These are phyloP conservation scores for Beauveria caledonica DNA, from an alignment of 2,329 filamentous ascomycete species.

Conservation along the genomic window DNA sequence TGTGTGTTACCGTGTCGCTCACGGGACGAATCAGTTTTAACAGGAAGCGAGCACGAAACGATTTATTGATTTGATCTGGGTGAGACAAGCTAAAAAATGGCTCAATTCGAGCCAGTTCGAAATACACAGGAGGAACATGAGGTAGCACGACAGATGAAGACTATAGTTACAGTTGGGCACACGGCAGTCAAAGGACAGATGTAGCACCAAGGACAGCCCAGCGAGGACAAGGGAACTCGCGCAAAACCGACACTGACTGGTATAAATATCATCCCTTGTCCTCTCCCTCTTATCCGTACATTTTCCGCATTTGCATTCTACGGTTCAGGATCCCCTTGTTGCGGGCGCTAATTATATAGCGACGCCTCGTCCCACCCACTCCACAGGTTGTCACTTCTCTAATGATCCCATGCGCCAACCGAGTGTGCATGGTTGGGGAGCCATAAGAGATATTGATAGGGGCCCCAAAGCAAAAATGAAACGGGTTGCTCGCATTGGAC, in stretches of 20 bases:
- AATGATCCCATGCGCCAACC: background rate
- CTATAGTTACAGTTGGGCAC: background rate
- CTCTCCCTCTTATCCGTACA: background rate
- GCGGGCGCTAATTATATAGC: background rate
- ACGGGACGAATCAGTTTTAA: background rate
- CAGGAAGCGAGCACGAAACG: background rate
- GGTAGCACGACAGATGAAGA: background rate
- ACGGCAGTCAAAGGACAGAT: background rate
- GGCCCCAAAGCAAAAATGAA: background rate
- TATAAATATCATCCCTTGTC: background rate
- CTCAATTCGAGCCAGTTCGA: background rate
- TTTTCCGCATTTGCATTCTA: background rate
- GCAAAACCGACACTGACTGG: background rate
- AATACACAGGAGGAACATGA: background rate
- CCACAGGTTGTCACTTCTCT: constrained; percentile 4
- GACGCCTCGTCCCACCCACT: background rate
- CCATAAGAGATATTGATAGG: background rate
- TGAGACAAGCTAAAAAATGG: background rate
- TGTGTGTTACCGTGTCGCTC: background rate
- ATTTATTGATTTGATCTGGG: background rate
- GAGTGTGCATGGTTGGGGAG: background rate
- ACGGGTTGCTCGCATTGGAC: background rate
- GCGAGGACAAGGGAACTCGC: background rate
- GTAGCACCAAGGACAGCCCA: background rate
- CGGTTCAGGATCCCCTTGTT: background rate